These are phyloP conservation scores for Leccinum fallax DNA, from an alignment of 1,284 basidiomycete species.

Conservation along the genomic window DNA sequence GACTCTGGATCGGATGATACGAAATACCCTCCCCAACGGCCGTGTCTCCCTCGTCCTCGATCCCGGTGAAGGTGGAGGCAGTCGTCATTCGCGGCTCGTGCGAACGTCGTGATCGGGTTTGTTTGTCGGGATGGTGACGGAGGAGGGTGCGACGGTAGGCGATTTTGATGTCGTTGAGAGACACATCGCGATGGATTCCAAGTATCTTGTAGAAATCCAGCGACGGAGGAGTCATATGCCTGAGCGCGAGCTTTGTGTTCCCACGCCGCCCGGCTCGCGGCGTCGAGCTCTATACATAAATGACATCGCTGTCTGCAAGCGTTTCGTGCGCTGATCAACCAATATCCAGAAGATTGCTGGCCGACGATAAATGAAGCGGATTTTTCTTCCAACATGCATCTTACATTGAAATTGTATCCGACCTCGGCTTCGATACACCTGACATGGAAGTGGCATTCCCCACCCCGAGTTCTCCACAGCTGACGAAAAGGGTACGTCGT, in stretches of 20 bases:
- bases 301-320: too few species aligned
- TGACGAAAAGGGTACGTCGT: too few species aligned
- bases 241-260: not conserved
- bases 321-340: too few species aligned
- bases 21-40: conserved; percentile 20
- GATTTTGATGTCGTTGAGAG: conserved; percentile 56
- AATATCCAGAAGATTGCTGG: too few species aligned
- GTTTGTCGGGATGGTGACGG: conserved; percentile 71
- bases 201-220: conserved; percentile 53
- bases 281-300: too few species aligned
- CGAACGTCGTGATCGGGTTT: conserved; percentile 10
- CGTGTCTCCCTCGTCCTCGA: conserved; percentile 42
- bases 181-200: conserved; percentile 43
- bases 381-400: too few species aligned
- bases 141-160: conserved; percentile 73
- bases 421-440: too few species aligned
- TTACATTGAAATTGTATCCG: too few species aligned
- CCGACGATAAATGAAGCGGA: too few species aligned
- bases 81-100: not conserved
- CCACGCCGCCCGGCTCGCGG: too few species aligned
- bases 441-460: too few species aligned
- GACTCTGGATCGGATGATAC: not conserved
- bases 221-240: conserved; percentile 7
- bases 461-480: too few species aligned
- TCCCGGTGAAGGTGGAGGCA: not conserved